Percentiles rank a stretch among this genome's conserved stretches.
phyloP scores from a whole-genome alignment of 1,284 basidiomycete species.

The Ganoderma multipileum region DNA sequence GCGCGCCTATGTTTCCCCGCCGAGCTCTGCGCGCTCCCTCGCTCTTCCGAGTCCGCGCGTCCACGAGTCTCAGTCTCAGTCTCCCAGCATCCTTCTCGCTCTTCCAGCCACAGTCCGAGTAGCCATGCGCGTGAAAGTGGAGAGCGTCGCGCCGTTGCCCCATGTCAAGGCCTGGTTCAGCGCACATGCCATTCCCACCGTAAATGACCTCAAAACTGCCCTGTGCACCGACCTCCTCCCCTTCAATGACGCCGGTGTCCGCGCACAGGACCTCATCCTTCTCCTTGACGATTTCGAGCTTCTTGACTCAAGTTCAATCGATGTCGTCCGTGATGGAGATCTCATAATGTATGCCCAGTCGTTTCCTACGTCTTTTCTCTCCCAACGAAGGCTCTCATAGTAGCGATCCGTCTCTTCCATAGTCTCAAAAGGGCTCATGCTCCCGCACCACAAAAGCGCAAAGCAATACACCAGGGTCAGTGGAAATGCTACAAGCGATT shows the following conservation, averaged over 20 bases:
- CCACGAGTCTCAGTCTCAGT: too few relatives aligned
- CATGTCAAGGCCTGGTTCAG: constrained; percentile 51
- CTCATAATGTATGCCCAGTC: constrained; percentile 45
- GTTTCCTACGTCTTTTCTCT: not conserved
- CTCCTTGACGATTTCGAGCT: constrained; percentile 54
- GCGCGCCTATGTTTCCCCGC: not conserved
- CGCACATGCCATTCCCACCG: constrained; percentile 35
- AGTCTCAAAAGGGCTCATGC: constrained; percentile 31
- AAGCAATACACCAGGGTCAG: constrained; percentile 26
- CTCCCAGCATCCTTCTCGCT: not conserved
- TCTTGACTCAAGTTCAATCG: constrained; percentile 46
- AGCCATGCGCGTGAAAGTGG: constrained; percentile 51
- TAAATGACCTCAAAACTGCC: constrained; percentile 38
- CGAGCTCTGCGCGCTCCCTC: not conserved
- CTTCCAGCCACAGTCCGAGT: not conserved
- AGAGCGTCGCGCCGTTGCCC: constrained; percentile 46
- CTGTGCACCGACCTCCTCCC: constrained; percentile 38
- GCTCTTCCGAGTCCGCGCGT: too few relatives aligned
- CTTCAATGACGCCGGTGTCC: constrained; percentile 30
- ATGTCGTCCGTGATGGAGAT: constrained; percentile 52
- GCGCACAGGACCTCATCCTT: constrained; percentile 38
- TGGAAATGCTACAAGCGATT: not conserved
- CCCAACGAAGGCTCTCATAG: constrained; percentile 36
- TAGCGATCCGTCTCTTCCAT: constrained; percentile 3
- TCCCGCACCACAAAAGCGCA: constrained; percentile 25